Evolutionary conservation across 2,329 filamentous ascomycete genomes (phyloP), one percentile per base, ranked within the genome.

Genomic region (Epichloe sylvatica): DNA sequence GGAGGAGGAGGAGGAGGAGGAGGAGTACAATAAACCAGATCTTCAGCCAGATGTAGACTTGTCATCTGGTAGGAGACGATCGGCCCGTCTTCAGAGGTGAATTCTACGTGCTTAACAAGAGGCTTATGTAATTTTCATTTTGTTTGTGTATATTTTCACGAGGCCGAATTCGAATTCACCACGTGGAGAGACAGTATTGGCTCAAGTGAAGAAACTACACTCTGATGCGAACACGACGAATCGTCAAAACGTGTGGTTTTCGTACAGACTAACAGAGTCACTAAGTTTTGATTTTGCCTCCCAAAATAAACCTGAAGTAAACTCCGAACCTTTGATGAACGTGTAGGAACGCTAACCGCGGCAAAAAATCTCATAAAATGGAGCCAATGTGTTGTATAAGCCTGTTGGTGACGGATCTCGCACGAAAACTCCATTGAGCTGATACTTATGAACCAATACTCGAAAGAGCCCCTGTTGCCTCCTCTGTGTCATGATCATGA

Each of bases 1-100:
- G 53, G 51, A 61, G 17, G 17, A 44, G 44, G 52, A 62, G 51
- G 55, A 62, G 53, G 51, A 61, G 50, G 37, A 19, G 21, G 21
- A 23, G 50, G 38, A 41, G 8, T 9, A 30, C 13, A 17, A 47
- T 8, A 23, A 38, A 15, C 33, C 30, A 19, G 12, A 45, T 21
- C 37, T 48, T 13, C 56, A 56, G 46, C 46, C 45, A 30, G 8
- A 44, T 38, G 9, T 37, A 21, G 41, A 46, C 7, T 13, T 40
- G 6, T 35, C 43, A 23, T 25, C 36, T 47, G 46, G 51, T 60
- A 53, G 55, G 59, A 53, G 53, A 60, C 52, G 46, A 47, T 40
- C 51, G 41, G 25, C 17, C 45, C 35, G 38, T 39, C 15, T 38
- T 42, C 30, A n/a, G 17, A 47, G 39, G 21, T 49, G 25, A 49